These are phyloP conservation scores for Coemansia asiatica DNA, from an alignment of 192 early-diverging fungal species.

Conservation along the genomic window DNA sequence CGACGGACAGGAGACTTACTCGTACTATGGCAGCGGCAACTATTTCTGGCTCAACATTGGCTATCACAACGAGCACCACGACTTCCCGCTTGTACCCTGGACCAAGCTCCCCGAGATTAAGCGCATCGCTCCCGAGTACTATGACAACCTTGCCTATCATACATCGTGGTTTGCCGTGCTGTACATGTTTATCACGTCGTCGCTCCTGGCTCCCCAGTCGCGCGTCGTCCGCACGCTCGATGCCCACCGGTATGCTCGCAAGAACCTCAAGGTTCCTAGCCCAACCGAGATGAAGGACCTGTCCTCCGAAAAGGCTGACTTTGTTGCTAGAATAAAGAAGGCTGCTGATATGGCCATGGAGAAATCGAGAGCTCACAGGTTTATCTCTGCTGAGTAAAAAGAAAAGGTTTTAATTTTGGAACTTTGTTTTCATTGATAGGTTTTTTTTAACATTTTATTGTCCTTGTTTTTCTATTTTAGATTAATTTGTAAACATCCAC, in stretches of 20 bases:
- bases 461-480: background rate
- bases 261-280: slow-evolving; percentile 58
- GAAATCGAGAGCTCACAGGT: slow-evolving; percentile 35
- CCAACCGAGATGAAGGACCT: slow-evolving; percentile 22
- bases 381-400: slow-evolving; percentile 9
- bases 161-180: slow-evolving; percentile 86
- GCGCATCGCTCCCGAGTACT: slow-evolving; percentile 84
- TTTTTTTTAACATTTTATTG: no score
- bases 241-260: slow-evolving; percentile 72
- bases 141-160: slow-evolving; percentile 79
- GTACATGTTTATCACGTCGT: slow-evolving; percentile 76
- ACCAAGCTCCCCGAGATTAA: slow-evolving; percentile 78
- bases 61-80: slow-evolving; percentile 98
- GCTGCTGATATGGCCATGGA: slow-evolving; percentile 50
- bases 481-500: background rate
- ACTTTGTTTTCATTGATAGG: no score
- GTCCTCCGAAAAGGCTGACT: slow-evolving; percentile 28
- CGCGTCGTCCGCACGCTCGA: slow-evolving; percentile 72
- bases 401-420: no score
- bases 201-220: slow-evolving; percentile 76
- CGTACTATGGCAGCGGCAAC: slow-evolving; percentile 93
- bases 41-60: slow-evolving; percentile 90
- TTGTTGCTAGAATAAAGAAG: slow-evolving; percentile 41
- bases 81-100: slow-evolving; percentile 88
- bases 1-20: slow-evolving; percentile 94